Conservation (phyloP, 805 yeast species). For the Saccharomycopsis babjevae region DNA sequence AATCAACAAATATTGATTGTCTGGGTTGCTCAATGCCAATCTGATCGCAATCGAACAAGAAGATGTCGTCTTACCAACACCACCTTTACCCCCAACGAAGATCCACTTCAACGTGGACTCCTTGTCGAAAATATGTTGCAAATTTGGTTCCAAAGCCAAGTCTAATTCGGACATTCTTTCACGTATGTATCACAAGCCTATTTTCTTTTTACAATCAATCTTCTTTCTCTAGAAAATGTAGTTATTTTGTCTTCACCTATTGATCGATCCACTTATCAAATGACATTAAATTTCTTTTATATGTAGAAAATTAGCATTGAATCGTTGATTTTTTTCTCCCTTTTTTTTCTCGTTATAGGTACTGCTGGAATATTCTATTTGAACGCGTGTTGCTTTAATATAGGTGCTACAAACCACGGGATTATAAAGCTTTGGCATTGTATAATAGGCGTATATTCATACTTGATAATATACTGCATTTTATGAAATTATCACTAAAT, state of each 20-base stretch:
- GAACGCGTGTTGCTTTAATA: slow-evolving; percentile 22
- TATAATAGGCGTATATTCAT: no score
- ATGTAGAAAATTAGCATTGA: neutral
- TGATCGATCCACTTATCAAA: neutral
- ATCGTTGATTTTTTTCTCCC: neutral
- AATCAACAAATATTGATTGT: slow-evolving; percentile 73
- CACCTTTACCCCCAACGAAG: slow-evolving; percentile 99
- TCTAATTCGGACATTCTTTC: slow-evolving; percentile 13
- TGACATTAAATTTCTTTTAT: no score
- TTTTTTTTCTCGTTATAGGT: neutral
- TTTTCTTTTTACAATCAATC: neutral
- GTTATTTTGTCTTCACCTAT: neutral
- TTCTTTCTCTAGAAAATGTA: neutral
- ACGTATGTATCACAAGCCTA: neutral
- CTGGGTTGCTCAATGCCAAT: slow-evolving; percentile 73
- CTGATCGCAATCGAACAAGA: slow-evolving; percentile 94
- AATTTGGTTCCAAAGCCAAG: slow-evolving; percentile 59
- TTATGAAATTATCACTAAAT: no score
- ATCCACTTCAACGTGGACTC: slow-evolving; percentile 82
- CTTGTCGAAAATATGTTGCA: slow-evolving; percentile 51
- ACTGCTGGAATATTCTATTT: neutral
- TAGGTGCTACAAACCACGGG: no score
- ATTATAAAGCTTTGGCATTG: no score
- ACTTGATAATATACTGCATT: no score
- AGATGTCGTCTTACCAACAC: slow-evolving; percentile 98